These are phyloP conservation scores for Penicillium sp. DNA, from an alignment of 2,329 filamentous ascomycete genomes.

Conservation along the genomic window DNA sequence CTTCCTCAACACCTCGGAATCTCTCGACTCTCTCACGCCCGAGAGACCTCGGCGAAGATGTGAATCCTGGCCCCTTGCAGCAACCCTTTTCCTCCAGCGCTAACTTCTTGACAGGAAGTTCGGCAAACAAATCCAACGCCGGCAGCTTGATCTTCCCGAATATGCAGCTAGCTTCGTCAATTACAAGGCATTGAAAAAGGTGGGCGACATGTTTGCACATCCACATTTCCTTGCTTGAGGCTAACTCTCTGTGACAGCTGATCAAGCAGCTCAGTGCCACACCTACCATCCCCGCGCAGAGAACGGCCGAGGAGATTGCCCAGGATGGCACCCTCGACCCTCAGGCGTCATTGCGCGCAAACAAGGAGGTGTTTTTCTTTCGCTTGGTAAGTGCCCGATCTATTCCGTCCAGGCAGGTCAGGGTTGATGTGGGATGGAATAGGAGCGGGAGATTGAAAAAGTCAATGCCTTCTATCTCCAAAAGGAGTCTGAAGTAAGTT, in stretches of 20 bases:
- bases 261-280: constrained; percentile 97
- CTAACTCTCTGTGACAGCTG: constrained; percentile 57
- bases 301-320: constrained; percentile 43
- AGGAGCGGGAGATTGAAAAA: constrained; percentile 97
- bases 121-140: constrained; percentile 98
- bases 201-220: too few species aligned
- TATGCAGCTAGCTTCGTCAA: constrained; percentile 99
- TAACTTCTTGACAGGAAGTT: constrained; percentile 72
- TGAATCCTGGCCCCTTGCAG: constrained; percentile 5
- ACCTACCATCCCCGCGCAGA: constrained; percentile 72
- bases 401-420: background rate
- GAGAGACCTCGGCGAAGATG: constrained; percentile 13
- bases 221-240: too few species aligned
- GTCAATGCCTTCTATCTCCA: constrained; percentile 97
- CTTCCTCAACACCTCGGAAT: constrained; percentile 1
- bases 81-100: background rate
- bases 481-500: constrained; percentile 87
- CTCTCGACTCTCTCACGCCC: constrained; percentile 3
- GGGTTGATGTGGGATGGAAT: constrained; percentile 11
- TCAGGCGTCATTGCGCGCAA: constrained; percentile 86
- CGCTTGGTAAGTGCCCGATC: constrained; percentile 62
- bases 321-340: constrained; percentile 56
- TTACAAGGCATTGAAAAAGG: constrained; percentile 99
- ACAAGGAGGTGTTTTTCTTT: constrained; percentile 98
- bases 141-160: constrained; percentile 97